Conservation (phyloP, 768 basidiomycete genomes). For the Leccinum ochraceum region DNA sequence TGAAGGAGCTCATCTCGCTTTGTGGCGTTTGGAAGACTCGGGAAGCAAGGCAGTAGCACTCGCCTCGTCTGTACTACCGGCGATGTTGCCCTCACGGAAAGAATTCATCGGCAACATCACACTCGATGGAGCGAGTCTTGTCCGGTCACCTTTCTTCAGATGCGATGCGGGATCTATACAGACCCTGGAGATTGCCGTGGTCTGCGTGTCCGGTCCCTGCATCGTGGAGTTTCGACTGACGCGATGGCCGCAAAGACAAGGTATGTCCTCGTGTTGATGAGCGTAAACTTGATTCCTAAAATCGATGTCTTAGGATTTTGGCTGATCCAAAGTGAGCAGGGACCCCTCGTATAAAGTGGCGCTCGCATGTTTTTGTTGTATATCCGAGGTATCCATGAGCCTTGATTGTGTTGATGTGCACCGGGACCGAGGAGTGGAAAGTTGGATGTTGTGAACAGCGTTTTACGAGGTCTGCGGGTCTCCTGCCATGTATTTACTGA, state of each 20-base stretch:
- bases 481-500: too few relatives aligned
- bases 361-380: background rate
- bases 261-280: slow-evolving; percentile 19
- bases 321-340: slow-evolving; percentile 22
- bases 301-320: slow-evolving; percentile 14
- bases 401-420: background rate
- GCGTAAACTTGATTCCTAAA: background rate
- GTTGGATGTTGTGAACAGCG: slow-evolving; percentile 3
- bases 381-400: too few relatives aligned
- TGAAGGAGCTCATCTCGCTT: slow-evolving; percentile 13
- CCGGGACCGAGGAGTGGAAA: background rate
- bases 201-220: slow-evolving; percentile 24
- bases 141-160: slow-evolving; percentile 14
- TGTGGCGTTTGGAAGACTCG: slow-evolving; percentile 21
- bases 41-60: slow-evolving; percentile 8
- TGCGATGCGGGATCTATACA: slow-evolving; percentile 20
- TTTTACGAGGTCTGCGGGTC: background rate
- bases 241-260: slow-evolving; percentile 21
- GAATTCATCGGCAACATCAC: slow-evolving; percentile 22
- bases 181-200: slow-evolving; percentile 24
- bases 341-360: background rate
- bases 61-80: slow-evolving; percentile 12
- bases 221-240: slow-evolving; percentile 23
- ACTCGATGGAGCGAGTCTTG: slow-evolving; percentile 9
- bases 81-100: slow-evolving; percentile 8